Percentiles rank a stretch among this genome's conserved stretches.
phyloP scores from a whole-genome alignment of 805 yeast species.

The Lipomyces spencermartinsiae region DNA sequence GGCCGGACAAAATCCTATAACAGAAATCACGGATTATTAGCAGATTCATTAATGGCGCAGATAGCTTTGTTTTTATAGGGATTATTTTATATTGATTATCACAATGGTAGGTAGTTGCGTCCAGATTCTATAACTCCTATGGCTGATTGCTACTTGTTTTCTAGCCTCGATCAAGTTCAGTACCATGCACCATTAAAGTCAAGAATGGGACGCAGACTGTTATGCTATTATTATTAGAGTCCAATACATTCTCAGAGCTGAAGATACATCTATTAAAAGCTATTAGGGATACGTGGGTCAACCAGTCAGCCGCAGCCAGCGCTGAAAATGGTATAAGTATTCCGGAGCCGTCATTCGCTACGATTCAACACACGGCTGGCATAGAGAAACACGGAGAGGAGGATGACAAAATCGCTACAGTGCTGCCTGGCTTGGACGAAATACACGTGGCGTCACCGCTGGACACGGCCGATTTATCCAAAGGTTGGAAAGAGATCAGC shows the following conservation, averaged over 20 bases:
- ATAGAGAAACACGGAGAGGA: neutral
- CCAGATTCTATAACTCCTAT: neutral
- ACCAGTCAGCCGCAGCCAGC: neutral
- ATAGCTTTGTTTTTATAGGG: neutral
- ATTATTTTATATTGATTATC: neutral
- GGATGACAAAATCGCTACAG: slow-evolving; percentile 4
- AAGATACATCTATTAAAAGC: slow-evolving; percentile 18
- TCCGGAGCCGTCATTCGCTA: slow-evolving; percentile 34
- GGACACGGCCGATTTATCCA: slow-evolving; percentile 26
- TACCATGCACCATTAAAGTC: slow-evolving; percentile 25
- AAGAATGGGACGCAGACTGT: slow-evolving; percentile 29
- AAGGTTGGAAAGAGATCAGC: slow-evolving; percentile 26
- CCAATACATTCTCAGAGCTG: slow-evolving; percentile 15
- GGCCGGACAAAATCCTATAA: no score
- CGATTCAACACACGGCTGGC: slow-evolving; percentile 1
- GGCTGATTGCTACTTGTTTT: neutral
- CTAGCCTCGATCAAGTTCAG: slow-evolving; percentile 6
- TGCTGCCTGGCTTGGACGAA: slow-evolving; percentile 7
- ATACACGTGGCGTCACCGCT: slow-evolving; percentile 25
- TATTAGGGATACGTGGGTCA: slow-evolving; percentile 19
- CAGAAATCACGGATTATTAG: neutral
- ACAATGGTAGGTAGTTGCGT: neutral
- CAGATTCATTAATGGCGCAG: neutral
- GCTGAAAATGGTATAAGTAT: slow-evolving; percentile 11
- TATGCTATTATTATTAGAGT: slow-evolving; percentile 18